A percentile compares a stretch with the other conserved stretches of the same genome.
phyloP scores from a whole-genome alignment of 31 red algal genomes.

The Odonthalia washingtoniensis region DNA sequence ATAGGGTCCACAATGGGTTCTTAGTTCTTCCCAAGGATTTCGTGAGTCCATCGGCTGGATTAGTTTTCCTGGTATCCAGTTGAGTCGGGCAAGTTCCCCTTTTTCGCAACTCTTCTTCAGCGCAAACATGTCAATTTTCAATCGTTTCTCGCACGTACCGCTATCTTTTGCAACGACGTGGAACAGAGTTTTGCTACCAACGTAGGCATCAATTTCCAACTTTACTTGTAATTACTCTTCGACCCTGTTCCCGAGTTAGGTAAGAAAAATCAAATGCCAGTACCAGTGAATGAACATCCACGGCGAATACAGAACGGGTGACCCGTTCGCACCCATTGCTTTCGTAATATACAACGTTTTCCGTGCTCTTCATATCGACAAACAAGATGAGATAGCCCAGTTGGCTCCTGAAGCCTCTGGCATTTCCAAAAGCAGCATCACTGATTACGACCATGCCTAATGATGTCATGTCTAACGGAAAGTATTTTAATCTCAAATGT shows the following conservation, averaged over 20 bases:
- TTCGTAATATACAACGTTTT: background rate
- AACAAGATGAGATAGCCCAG: background rate
- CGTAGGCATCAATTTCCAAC: too few relatives aligned
- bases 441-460: background rate
- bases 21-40: too few relatives aligned
- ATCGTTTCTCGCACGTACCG: too few relatives aligned
- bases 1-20: too few relatives aligned
- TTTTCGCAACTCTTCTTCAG: too few relatives aligned
- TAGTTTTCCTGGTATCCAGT: too few relatives aligned
- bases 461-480: background rate
- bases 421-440: conserved; percentile 35
- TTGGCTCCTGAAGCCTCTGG: background rate
- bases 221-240: too few relatives aligned
- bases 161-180: too few relatives aligned
- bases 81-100: too few relatives aligned
- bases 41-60: too few relatives aligned
- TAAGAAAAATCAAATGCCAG: background rate
- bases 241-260: background rate
- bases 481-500: background rate
- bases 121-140: too few relatives aligned
- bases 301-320: background rate
- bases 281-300: background rate
- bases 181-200: too few relatives aligned
- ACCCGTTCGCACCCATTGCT: background rate
- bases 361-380: background rate